Conservation (phyloP, 169 alveolate species). For the Eimeria necatrix region DNA sequence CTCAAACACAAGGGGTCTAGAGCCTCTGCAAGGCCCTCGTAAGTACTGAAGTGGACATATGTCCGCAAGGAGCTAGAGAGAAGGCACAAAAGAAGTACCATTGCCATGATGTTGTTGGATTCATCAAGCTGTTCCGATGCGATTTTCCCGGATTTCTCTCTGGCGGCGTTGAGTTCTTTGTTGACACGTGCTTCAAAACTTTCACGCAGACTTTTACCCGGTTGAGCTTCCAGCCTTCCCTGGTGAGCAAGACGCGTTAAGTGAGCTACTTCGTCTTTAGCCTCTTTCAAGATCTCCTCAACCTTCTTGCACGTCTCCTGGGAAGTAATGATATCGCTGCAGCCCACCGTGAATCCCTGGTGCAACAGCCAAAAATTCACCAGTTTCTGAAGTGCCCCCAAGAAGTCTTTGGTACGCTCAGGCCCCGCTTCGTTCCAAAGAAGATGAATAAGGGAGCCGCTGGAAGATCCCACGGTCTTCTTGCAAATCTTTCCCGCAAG, state of each 20-base stretch:
- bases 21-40: not conserved
- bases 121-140: slow-evolving; percentile 97
- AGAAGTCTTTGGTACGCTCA: slow-evolving; percentile 96
- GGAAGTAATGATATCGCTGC: slow-evolving; percentile 98
- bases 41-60: not conserved
- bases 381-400: slow-evolving; percentile 94
- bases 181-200: slow-evolving; percentile 98
- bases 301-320: slow-evolving; percentile 93
- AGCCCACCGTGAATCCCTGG: slow-evolving; percentile 99
- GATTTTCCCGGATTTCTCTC: slow-evolving; percentile 89
- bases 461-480: slow-evolving; percentile 98
- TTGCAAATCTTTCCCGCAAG: slow-evolving; percentile 98
- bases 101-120: slow-evolving; percentile 97
- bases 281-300: slow-evolving; percentile 90
- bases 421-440: slow-evolving; percentile 99
- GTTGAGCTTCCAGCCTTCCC: slow-evolving; percentile 98
- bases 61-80: not conserved
- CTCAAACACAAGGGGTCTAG: not conserved
- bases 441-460: slow-evolving; percentile 98
- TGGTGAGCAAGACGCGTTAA: slow-evolving; percentile 94
- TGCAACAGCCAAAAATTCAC: slow-evolving; percentile 98
- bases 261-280: slow-evolving; percentile 85
- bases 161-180: slow-evolving; percentile 89
- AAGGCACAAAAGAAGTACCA: slow-evolving; percentile 92
- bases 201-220: slow-evolving; percentile 99